Evolutionary conservation across 192 early-diverging fungal genomes (phyloP).

Genomic region (Mortierella hygrophila): DNA sequence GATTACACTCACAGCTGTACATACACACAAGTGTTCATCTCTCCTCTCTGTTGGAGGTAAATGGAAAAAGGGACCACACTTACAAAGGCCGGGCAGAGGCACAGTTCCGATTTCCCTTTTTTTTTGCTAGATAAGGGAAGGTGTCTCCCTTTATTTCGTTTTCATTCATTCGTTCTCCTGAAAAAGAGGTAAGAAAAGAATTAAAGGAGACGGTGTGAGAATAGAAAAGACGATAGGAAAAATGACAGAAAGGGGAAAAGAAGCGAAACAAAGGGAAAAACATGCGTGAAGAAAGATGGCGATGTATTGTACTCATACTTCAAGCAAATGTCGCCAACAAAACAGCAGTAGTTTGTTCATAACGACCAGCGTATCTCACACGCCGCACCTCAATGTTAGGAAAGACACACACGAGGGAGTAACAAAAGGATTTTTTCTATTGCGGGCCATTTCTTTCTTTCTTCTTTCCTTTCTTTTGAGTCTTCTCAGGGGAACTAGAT

Average conservation of each 20-base stretch:
- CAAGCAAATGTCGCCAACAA: background rate
- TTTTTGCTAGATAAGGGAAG: background rate
- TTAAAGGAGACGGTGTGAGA: conserved; percentile 8
- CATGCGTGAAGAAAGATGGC: background rate
- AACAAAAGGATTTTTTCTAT: background rate
- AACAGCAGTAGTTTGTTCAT: background rate
- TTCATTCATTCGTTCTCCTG: background rate
- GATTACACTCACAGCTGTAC: background rate
- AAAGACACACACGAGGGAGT: background rate
- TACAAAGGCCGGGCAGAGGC: background rate
- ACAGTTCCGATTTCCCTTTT: background rate
- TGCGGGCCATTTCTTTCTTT: background rate
- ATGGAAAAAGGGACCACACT: background rate
- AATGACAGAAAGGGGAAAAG: background rate
- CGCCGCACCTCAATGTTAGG: background rate
- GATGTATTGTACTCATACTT: background rate
- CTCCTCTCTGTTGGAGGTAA: background rate
- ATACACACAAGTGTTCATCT: background rate
- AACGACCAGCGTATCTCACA: background rate
- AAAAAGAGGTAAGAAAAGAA: background rate
- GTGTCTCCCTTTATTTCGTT: background rate
- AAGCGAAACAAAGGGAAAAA: background rate
- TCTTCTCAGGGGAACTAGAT: background rate
- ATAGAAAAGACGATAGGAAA: background rate
- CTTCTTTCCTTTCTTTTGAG: no score